Conservation (phyloP, 2,329 filamentous ascomycete species). For the Anthostomella pinea region DNA sequence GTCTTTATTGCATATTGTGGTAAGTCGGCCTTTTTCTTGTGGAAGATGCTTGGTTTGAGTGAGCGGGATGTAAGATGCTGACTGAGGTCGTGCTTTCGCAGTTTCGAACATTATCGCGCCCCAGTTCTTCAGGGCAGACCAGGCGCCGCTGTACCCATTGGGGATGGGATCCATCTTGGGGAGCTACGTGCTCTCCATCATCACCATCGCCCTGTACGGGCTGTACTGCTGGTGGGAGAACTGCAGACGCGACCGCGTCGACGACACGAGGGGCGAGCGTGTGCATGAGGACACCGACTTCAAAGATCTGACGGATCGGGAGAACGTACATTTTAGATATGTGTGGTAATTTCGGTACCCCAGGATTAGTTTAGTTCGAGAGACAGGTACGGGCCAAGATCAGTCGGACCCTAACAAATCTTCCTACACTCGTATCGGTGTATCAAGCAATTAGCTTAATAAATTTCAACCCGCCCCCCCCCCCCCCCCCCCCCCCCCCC, state of each 20-base stretch:
- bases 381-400: too few species aligned
- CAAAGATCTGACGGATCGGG: constrained; percentile 34
- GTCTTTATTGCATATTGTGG: constrained; percentile 37
- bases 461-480: too few species aligned
- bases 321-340: constrained; percentile 32
- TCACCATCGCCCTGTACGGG: constrained; percentile 31
- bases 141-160: constrained; percentile 34
- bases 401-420: too few species aligned
- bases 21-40: neutral
- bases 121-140: constrained; percentile 35
- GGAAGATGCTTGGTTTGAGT: neutral
- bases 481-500: too few species aligned
- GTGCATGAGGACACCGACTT: constrained; percentile 31
- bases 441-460: too few species aligned
- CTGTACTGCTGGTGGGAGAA: constrained; percentile 33
- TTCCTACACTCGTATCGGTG: too few species aligned
- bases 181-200: constrained; percentile 25
- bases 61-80: too few species aligned
- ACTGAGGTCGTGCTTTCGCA: too few species aligned
- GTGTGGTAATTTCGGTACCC: constrained; percentile 15
- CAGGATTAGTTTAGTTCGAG: too few species aligned
- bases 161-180: constrained; percentile 28
- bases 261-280: constrained; percentile 5
- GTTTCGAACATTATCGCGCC: constrained; percentile 40
- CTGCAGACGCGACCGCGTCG: constrained; percentile 24